phyloP scores from a whole-genome alignment of 2,329 filamentous ascomycete genomes.

The Diaporthe australafricana region DNA sequence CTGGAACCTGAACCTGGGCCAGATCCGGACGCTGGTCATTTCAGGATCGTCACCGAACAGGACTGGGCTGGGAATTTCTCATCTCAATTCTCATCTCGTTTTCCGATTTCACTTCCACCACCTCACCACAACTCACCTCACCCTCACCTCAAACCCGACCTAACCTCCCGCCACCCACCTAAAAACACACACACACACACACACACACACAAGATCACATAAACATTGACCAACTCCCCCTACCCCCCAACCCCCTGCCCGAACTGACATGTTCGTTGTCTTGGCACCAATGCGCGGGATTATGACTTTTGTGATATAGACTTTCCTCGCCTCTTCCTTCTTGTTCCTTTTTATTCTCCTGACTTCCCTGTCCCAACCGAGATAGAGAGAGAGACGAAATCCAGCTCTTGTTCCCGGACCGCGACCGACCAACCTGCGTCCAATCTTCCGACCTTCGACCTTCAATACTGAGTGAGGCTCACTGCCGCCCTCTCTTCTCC shows the following conservation, averaged over 20 bases:
- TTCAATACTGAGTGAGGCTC: neutral
- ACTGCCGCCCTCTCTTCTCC: neutral
- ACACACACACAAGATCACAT: too few relatives aligned
- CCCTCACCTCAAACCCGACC: neutral
- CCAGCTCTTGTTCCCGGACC: neutral
- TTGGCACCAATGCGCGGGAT: slow-evolving; percentile 15
- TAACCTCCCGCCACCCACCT: too few relatives aligned
- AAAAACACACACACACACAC: too few relatives aligned
- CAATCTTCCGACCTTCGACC: neutral
- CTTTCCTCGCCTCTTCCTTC: slow-evolving; percentile 12
- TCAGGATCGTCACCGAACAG: slow-evolving; percentile 27
- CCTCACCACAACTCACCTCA: neutral
- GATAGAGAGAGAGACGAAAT: slow-evolving; percentile 11
- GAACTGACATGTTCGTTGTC: slow-evolving; percentile 8
- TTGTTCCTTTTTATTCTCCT: neutral
- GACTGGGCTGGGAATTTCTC: slow-evolving; percentile 2
- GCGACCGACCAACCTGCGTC: neutral
- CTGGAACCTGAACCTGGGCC: slow-evolving; percentile 4
- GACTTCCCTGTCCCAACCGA: neutral
- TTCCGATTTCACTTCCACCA: slow-evolving; percentile 14
- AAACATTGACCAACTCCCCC: neutral
- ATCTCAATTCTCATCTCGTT: slow-evolving; percentile 31
- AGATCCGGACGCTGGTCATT: slow-evolving; percentile 21
- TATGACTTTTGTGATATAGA: slow-evolving; percentile 20
- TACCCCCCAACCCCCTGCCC: slow-evolving; percentile 16